Evolutionary conservation across 495 filamentous ascomycete genomes (phyloP).

Genomic region (Thozetella sp.): DNA sequence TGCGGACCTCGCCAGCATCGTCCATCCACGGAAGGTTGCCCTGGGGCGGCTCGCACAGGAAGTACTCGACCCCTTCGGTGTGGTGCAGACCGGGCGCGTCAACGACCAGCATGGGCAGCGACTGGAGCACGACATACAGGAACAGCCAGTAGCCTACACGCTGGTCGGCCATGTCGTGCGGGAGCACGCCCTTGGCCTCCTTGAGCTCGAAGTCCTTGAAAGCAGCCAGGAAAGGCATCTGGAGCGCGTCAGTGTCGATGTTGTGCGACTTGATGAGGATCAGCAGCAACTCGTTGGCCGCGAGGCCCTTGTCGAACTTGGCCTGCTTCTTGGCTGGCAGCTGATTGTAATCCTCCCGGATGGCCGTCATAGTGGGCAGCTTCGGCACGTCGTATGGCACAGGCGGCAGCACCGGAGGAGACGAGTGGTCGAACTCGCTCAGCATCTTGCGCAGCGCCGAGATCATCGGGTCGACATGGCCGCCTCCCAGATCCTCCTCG

Average conservation of each 20-base stretch:
- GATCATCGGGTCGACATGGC: constrained; percentile 39
- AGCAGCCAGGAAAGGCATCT: constrained; percentile 68
- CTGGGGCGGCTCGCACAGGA: constrained; percentile 88
- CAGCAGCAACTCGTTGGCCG: constrained; percentile 73
- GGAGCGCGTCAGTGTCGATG: constrained; percentile 59
- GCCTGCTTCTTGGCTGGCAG: constrained; percentile 73
- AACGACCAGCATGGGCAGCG: constrained; percentile 84
- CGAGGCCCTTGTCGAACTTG: constrained; percentile 64
- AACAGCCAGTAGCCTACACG: constrained; percentile 93
- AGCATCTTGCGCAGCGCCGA: constrained; percentile 71
- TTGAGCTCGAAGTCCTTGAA: constrained; percentile 86
- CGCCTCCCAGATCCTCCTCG: constrained; percentile 28
- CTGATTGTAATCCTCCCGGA: constrained; percentile 61
- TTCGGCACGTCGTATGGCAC: constrained; percentile 90
- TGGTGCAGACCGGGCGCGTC: constrained; percentile 81
- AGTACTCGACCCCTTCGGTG: constrained; percentile 88
- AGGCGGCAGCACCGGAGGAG: constrained; percentile 85
- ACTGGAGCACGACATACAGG: constrained; percentile 87
- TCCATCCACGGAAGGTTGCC: constrained; percentile 85
- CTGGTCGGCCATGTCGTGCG: constrained; percentile 74
- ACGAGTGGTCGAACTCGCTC: constrained; percentile 83
- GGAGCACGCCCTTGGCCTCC: constrained; percentile 67
- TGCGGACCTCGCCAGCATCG: constrained; percentile 62
- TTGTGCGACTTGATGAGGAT: constrained; percentile 79
- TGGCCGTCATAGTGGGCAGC: constrained; percentile 66